Base-by-base conservation (phyloP, 495 filamentous ascomycete genomes). In the Glonium stellatum region DNA sequence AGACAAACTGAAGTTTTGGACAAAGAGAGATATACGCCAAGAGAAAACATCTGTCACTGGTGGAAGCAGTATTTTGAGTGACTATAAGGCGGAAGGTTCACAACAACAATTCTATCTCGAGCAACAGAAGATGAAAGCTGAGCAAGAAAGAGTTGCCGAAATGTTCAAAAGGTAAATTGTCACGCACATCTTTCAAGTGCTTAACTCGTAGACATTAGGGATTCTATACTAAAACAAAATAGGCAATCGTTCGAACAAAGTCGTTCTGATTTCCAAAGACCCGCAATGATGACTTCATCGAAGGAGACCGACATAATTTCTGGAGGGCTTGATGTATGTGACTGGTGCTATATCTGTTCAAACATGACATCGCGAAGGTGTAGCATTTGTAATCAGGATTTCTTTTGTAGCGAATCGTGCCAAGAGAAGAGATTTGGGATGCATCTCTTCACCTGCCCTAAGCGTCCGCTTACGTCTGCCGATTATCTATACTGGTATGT, bases 161-260 rank as follows among this genome's bases (percentile, higher is more conserved):
- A 52, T 42, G 48, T 59, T 59, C 57, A 59, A 35, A 59, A 59
- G 57, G 57, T 59, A 42, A 59, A 39, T 25, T 2, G n/a, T n/a
- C 12, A 35, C 31, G 39, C 47, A 52, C 31, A 35, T 4, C 31
- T 47, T 19, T 41, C 19, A 39, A 59, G 47, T 51, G 35, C 13
- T 42, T 22, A n/a, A 59, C 1, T 23, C 12, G 47, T 19, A 21
- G 22, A 21, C 12, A 50, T 18, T 50, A 3, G 1, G 5, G n/a
- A 4, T n/a, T 5, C 47, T 12, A 3, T 5, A 21, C 47, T 50
- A 11, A 50, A 18, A 50, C n/a, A 50, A 5, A 21, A 50, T 21
- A 50, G 47, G 11, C n/a, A 21, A 23, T 5, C 47, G 4, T 2
- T 50, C 23, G 21, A 50, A 11, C n/a, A 50, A 5, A 50, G 11